Evolutionary conservation across 2,329 filamentous ascomycete genomes (phyloP).

Genomic region (Polychaeton citri): DNA sequence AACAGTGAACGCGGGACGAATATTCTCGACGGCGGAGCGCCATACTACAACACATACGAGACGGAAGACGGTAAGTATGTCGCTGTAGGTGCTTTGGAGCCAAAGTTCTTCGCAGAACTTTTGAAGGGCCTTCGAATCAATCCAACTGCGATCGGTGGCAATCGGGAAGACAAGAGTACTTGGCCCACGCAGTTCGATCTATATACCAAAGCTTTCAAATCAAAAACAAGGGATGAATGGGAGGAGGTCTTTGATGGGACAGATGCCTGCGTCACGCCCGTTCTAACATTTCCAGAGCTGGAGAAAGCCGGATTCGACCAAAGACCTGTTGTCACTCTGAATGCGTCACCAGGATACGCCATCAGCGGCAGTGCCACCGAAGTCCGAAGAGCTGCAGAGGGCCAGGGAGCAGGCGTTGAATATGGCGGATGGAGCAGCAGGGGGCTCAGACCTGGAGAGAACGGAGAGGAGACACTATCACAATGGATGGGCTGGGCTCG

Average conservation of each 20-base stretch:
- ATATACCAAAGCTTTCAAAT: slow-evolving; percentile 52
- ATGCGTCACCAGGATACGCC: slow-evolving; percentile 54
- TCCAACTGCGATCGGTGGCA: slow-evolving; percentile 24
- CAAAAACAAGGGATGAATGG: slow-evolving; percentile 65
- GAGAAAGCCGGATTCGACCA: slow-evolving; percentile 53
- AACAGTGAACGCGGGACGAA: slow-evolving; percentile 56
- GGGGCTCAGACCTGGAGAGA: slow-evolving; percentile 51
- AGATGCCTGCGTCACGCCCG: slow-evolving; percentile 85
- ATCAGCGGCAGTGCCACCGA: slow-evolving; percentile 38
- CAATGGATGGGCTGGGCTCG: slow-evolving; percentile 67
- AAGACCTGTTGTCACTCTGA: slow-evolving; percentile 55
- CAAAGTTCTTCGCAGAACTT: slow-evolving; percentile 64
- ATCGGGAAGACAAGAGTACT: slow-evolving; percentile 44
- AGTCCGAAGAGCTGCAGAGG: slow-evolving; percentile 29
- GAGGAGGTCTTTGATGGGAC: slow-evolving; percentile 76
- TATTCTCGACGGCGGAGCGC: slow-evolving; percentile 68
- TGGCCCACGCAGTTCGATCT: slow-evolving; percentile 55
- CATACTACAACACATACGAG: slow-evolving; percentile 82
- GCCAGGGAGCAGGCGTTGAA: slow-evolving; percentile 52
- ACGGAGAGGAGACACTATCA: slow-evolving; percentile 55
- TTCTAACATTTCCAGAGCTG: slow-evolving; percentile 63
- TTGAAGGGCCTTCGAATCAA: slow-evolving; percentile 53
- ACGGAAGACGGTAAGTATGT: slow-evolving; percentile 68
- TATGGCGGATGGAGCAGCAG: slow-evolving; percentile 54
- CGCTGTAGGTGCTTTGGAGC: slow-evolving; percentile 79